phyloP scores from a whole-genome alignment of 371 early-diverging fungal genomes.

The Phascolomyces articulosus region DNA sequence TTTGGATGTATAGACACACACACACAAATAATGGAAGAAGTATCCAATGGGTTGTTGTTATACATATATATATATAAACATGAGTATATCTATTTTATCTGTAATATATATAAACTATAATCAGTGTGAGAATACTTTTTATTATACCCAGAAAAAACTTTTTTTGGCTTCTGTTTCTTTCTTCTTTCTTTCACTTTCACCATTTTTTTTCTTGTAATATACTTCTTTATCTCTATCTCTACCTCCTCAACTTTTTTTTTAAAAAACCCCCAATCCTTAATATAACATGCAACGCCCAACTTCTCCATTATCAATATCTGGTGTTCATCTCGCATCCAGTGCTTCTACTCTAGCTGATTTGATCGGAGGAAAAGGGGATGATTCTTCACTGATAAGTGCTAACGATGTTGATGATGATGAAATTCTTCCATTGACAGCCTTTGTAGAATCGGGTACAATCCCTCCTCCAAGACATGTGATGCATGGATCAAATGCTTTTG shows the following conservation, averaged over 20 bases:
- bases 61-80: too few species aligned
- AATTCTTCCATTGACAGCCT: constrained; percentile 13
- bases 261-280: too few species aligned
- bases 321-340: neutral
- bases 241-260: neutral
- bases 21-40: neutral
- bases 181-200: constrained; percentile 2
- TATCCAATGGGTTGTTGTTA: too few species aligned
- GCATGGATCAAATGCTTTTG: constrained; percentile 11
- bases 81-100: too few species aligned
- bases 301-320: neutral
- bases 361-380: neutral
- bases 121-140: too few species aligned
- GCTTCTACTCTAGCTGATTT: neutral
- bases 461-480: neutral
- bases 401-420: neutral
- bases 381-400: neutral
- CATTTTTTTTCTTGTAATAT: neutral
- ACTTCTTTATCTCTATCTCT: neutral
- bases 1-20: too few species aligned
- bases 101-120: too few species aligned
- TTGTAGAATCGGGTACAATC: neutral
- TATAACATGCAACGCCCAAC: neutral
- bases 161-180: neutral
- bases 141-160: too few species aligned